A percentile compares a stretch with the other conserved stretches of the same genome.
Conservation (phyloP, 139 green algal genomes). For the Dunaliella primolecta region DNA sequence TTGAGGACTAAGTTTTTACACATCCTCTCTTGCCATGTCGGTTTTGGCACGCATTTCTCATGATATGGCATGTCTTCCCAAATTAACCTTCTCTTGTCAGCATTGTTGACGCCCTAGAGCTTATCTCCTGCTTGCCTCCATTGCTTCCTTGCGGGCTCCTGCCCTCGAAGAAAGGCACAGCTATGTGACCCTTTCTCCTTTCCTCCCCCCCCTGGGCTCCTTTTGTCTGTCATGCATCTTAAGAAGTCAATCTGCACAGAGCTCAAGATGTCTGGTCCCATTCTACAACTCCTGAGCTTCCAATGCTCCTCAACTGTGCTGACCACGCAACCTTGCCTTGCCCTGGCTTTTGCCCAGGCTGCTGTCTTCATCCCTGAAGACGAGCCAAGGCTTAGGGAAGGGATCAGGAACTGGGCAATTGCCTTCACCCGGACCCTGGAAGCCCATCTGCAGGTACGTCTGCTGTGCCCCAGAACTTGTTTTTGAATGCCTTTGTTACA, state of each 20-base stretch:
- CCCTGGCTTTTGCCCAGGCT: not conserved
- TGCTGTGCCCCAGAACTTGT: too few relatives aligned
- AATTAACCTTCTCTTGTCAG: too few relatives aligned
- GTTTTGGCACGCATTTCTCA: not conserved
- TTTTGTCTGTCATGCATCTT: not conserved
- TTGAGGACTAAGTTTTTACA: not conserved
- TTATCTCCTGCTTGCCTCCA: too few relatives aligned
- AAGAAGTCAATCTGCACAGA: too few relatives aligned
- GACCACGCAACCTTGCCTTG: not conserved
- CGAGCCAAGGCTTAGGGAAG: conserved; percentile 31
- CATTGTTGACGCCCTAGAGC: too few relatives aligned
- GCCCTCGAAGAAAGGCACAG: too few relatives aligned
- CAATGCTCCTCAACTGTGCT: not conserved
- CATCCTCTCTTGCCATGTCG: not conserved
- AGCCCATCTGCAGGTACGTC: conserved; percentile 36
- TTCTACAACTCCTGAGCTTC: not conserved
- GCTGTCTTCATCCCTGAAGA: conserved; percentile 33
- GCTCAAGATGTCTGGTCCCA: not conserved
- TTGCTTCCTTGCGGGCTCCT: too few relatives aligned
- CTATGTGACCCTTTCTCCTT: too few relatives aligned
- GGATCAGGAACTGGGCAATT: conserved; percentile 40
- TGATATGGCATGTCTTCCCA: not conserved
- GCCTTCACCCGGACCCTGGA: conserved; percentile 32
- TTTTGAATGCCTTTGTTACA: too few relatives aligned
- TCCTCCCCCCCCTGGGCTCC: not conserved